phyloP scores from a whole-genome alignment of 805 yeast genomes.

The Lipomyces oligophaga region DNA sequence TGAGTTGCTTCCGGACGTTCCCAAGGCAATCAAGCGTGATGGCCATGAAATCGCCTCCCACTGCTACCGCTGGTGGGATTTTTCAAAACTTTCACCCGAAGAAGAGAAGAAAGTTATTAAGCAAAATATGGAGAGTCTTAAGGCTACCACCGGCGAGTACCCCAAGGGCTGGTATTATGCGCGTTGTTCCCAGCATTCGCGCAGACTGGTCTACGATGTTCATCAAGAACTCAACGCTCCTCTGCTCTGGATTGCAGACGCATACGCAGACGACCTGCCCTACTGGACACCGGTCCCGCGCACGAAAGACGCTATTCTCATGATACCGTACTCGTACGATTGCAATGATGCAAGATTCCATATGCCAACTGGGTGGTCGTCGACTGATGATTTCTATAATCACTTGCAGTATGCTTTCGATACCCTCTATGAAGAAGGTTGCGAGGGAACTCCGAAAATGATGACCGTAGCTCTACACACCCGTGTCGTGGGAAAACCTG shows the following conservation, averaged over 20 bases:
- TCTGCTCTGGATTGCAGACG: conserved; percentile 39
- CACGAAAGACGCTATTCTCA: conserved; percentile 32
- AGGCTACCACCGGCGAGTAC: conserved; percentile 37
- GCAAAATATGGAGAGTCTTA: conserved; percentile 35
- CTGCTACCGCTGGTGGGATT: conserved; percentile 41
- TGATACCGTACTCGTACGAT: conserved; percentile 38
- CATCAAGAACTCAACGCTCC: conserved; percentile 38
- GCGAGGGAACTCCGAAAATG: conserved; percentile 37
- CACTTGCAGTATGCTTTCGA: conserved; percentile 41
- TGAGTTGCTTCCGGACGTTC: conserved; percentile 38
- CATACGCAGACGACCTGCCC: conserved; percentile 41
- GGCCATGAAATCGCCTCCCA: conserved; percentile 43
- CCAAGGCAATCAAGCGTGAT: conserved; percentile 39
- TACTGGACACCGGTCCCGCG: conserved; percentile 39
- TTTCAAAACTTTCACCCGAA: conserved; percentile 34
- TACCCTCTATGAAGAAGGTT: conserved; percentile 40
- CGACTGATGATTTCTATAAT: conserved; percentile 34
- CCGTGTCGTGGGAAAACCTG: conserved; percentile 41
- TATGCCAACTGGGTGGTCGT: conserved; percentile 34
- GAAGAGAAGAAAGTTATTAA: conserved; percentile 38
- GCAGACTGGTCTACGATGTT: conserved; percentile 38
- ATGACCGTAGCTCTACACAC: conserved; percentile 42
- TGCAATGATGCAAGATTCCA: conserved; percentile 36
- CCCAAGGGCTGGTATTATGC: conserved; percentile 43
- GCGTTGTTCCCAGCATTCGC: conserved; percentile 37